A percentile compares a stretch with the other conserved stretches of the same genome.
Evolutionary conservation across 768 basidiomycete species (phyloP).

Genomic region (Holtermanniella nyarrowii): DNA sequence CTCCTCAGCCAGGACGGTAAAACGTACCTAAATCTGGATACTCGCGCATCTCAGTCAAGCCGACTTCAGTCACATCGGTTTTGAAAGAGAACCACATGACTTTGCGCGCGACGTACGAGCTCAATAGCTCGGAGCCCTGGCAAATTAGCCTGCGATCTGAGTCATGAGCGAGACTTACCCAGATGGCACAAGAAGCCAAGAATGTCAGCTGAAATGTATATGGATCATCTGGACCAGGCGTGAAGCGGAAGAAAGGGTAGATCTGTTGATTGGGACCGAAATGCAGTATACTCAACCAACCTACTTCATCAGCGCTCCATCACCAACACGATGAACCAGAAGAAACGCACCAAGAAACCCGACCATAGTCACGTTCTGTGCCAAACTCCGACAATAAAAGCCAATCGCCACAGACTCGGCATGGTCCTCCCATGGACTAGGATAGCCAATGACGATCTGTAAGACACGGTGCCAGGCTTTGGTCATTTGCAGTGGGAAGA

Average conservation of each 20-base stretch:
- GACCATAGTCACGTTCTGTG: slow-evolving; percentile 43
- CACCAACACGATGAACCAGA: not conserved
- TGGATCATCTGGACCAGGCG: slow-evolving; percentile 39
- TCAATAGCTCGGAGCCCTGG: slow-evolving; percentile 41
- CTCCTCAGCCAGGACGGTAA: not conserved
- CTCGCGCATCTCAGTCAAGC: slow-evolving; percentile 43
- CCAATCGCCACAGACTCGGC: slow-evolving; percentile 38
- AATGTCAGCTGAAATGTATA: slow-evolving; percentile 45
- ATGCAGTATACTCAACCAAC: slow-evolving; percentile 43
- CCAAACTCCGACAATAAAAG: slow-evolving; percentile 43
- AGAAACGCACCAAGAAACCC: slow-evolving; percentile 19
- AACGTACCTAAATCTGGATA: slow-evolving; percentile 39
- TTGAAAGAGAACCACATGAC: slow-evolving; percentile 37
- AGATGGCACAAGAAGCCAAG: slow-evolving; percentile 41
- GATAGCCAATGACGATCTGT: slow-evolving; percentile 36
- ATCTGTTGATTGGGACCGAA: slow-evolving; percentile 43
- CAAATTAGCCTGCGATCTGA: not conserved
- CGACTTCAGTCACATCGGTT: slow-evolving; percentile 41
- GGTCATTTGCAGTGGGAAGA: slow-evolving; percentile 44
- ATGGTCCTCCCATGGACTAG: slow-evolving; percentile 42
- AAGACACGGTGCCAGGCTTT: slow-evolving; percentile 37
- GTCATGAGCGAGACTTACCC: slow-evolving; percentile 20
- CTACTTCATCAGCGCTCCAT: slow-evolving; percentile 24
- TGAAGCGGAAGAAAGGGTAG: slow-evolving; percentile 45
- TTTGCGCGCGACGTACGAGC: slow-evolving; percentile 39